phyloP scores from a whole-genome alignment of 2,329 filamentous ascomycete species.

The Calonectria montana region DNA sequence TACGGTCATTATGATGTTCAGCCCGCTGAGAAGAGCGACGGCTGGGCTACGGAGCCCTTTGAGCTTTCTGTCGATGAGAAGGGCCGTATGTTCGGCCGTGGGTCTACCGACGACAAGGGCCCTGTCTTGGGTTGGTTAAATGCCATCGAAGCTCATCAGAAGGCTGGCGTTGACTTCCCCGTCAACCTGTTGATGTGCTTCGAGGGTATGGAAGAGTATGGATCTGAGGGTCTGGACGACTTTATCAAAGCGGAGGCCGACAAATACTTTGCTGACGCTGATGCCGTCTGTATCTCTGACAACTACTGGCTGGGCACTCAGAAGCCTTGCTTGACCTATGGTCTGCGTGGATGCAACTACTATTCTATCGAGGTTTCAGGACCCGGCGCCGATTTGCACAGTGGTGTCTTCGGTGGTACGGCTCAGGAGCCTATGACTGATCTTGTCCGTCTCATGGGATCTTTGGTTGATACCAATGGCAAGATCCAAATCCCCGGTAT shows the following conservation, averaged over 20 bases:
- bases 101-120: conserved; percentile 97
- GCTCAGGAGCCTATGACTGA: conserved; percentile 99
- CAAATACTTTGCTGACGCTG: conserved; percentile 93
- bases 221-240: conserved; percentile 94
- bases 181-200: conserved; percentile 99
- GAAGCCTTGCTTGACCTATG: conserved; percentile 98
- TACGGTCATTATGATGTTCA: conserved; percentile 99
- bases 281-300: conserved; percentile 97
- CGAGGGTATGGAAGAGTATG: conserved; percentile 99
- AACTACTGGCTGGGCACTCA: conserved; percentile 99
- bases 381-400: conserved; percentile 93
- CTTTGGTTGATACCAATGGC: conserved; percentile 88
- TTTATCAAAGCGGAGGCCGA: conserved; percentile 92
- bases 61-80: conserved; percentile 88
- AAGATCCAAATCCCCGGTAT: conserved; percentile 96
- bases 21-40: conserved; percentile 91
- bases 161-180: conserved; percentile 92
- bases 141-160: conserved; percentile 96
- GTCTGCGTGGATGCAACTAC: conserved; percentile 97
- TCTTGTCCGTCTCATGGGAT: conserved; percentile 82
- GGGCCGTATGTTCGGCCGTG: conserved; percentile 95
- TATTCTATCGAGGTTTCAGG: conserved; percentile 93
- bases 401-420: conserved; percentile 95
- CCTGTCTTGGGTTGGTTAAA: conserved; percentile 98
- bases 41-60: conserved; percentile 96